Evolutionary conservation across 805 yeast species (phyloP).

Genomic region (Blastobotrys muscicola): DNA sequence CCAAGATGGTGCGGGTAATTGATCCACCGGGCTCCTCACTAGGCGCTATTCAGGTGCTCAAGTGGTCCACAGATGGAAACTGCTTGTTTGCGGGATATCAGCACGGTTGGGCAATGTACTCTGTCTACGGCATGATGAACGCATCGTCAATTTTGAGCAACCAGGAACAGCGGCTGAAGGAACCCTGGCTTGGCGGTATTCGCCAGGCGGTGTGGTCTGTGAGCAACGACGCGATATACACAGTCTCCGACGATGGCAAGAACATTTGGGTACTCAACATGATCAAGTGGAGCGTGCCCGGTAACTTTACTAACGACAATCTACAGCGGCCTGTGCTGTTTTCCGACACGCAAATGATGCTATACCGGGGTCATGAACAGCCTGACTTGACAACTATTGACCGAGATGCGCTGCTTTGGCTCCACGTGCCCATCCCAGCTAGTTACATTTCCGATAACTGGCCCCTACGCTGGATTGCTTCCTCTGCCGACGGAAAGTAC

Average conservation of each 20-base stretch:
- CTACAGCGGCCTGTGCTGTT: conserved; percentile 36
- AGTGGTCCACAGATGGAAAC: conserved; percentile 33
- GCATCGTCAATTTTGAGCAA: conserved; percentile 31
- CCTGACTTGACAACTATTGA: conserved; percentile 31
- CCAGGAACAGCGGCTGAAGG: conserved; percentile 12
- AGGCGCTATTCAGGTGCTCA: conserved; percentile 20
- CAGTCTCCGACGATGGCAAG: conserved; percentile 19
- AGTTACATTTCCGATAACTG: conserved; percentile 36
- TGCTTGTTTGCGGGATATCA: conserved; percentile 25
- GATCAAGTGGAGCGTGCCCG: conserved; percentile 25
- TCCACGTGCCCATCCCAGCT: conserved; percentile 37
- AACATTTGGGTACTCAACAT: conserved; percentile 19
- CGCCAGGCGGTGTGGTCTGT: conserved; percentile 27
- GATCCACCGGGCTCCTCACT: conserved; percentile 19
- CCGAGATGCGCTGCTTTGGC: conserved; percentile 39
- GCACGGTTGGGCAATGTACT: conserved; percentile 41
- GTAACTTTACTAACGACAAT: conserved; percentile 20
- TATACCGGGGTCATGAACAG: conserved; percentile 41
- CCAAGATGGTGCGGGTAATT: conserved; percentile 25
- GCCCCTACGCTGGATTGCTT: conserved; percentile 34
- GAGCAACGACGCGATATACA: conserved; percentile 29
- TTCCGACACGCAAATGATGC: conserved; percentile 31
- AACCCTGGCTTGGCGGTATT: conserved; percentile 21
- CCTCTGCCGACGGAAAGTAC: conserved; percentile 39
- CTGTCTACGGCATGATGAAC: conserved; percentile 39